Evolutionary conservation across 345 rosid species (phyloP), one percentile per base, ranked within the genome.

Genomic region (Limnanthes douglasii): DNA sequence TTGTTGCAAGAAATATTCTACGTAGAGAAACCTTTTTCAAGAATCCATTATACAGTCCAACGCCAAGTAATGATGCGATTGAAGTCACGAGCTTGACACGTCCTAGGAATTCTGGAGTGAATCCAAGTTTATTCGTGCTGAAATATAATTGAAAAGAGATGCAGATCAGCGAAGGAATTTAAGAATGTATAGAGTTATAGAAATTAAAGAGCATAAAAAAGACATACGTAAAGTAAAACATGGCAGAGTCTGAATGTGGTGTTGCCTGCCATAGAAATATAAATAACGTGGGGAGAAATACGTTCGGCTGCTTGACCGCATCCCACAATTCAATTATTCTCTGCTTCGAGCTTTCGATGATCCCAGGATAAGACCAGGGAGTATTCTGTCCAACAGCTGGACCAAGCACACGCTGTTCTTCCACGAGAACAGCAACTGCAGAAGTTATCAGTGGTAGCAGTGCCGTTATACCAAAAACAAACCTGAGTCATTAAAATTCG

Each of bases 201-300:
- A 11, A 31, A 20, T 15, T 5, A 37, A 42, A 36, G 25, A 15
- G 21, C 26, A 43, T 3, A 11, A 43, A 34, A 11, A 19, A 43
- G 15, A 50, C 72, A 46, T 75, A 84, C 98, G 93, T 75, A 79
- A 84, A 90, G 68, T 68, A 84, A 73, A 90, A 84, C 94, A 84
- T 72, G 42, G 96, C 98, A 37, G 94, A 77, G 42, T 90, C 98
- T 14, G 98, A 90, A 5, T 77, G 96, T 1, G 96, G 98, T n/a
- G 96, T 90, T 52, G 95, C 81, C 72, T 90, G 98, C 98, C 98
- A 84, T 34, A 84, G 70, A 70, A 90, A 84, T 36, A 90, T 65
- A 53, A 90, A 90, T 15, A 80, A 53, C 6, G 96, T 80, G 3
- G 94, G 95, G 7, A 90, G 76, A 39, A 75, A 74, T 31, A 84